These are phyloP conservation scores for Saccharomyces eubayanus DNA, from an alignment of 805 yeast genomes.

Conservation along the genomic window DNA sequence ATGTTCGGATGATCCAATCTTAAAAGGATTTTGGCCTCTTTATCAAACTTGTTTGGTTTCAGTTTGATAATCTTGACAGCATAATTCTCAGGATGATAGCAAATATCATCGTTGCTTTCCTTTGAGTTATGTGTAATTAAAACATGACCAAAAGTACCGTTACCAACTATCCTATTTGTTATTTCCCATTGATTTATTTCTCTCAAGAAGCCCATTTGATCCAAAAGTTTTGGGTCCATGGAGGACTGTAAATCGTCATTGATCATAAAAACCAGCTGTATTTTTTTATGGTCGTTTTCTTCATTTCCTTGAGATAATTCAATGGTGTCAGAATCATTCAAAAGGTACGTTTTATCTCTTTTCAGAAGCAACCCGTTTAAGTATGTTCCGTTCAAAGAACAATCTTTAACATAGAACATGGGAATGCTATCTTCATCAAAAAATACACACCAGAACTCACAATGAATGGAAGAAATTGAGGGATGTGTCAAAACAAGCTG, in stretches of 20 bases:
- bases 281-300: neutral
- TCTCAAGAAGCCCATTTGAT: conserved; percentile 15
- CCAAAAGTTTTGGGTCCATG: conserved; percentile 6
- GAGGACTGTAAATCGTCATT: conserved; percentile 5
- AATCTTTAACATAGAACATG: conserved; percentile 42
- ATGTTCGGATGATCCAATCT: conserved; percentile 41
- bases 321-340: conserved; percentile 35
- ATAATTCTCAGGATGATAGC: conserved; percentile 29
- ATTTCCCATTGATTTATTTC: conserved; percentile 36
- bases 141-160: conserved; percentile 54
- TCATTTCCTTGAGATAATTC: conserved; percentile 30
- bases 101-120: conserved; percentile 26
- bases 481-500: conserved; percentile 32
- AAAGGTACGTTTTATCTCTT: conserved; percentile 29
- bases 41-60: conserved; percentile 24
- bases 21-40: conserved; percentile 39
- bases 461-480: conserved; percentile 41
- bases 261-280: neutral
- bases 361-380: conserved; percentile 33
- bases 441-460: conserved; percentile 39
- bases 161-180: conserved; percentile 37
- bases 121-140: conserved; percentile 8
- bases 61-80: conserved; percentile 44
- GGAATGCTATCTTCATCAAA: conserved; percentile 44
- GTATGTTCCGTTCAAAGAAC: conserved; percentile 44